Evolutionary conservation across 2,329 filamentous ascomycete species (phyloP), one percentile per base, ranked within the genome.

Genomic region (Aspergillus terreus): DNA sequence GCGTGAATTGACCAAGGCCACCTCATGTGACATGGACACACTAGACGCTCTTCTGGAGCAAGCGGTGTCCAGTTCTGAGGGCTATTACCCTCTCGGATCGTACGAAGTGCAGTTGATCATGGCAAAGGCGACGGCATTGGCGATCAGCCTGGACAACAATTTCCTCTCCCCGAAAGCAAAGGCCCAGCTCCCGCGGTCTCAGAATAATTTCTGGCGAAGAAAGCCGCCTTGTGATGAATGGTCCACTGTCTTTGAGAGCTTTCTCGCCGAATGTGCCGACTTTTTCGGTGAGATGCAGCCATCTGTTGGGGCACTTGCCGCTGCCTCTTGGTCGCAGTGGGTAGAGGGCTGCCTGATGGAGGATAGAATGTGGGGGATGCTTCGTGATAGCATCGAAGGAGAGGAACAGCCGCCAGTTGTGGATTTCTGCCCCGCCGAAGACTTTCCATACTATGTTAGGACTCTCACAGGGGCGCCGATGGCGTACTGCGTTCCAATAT

Each of bases 381-480:
- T 32, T 12, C 38, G 32, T 32, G 43, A 11, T 10, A 30, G 7
- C 10, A 11, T 30, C 1, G 27, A 30, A 19, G 43, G 43, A 30
- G 15, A 27, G 23, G 21, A 2, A 5, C 43, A 30, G 15, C 10
- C 23, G 27, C 4, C 10, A n/a, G 4, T 12, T 36, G 15, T 25
- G 7, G 15, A 40, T 7, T 38, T 47, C 32, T 47, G 33, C 14
- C 45, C 32, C 2, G 33, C 41, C 6, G 45, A 47, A 25, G 45
- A 47, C 17, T 47, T 38, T 38, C 32, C 45, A 4, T 47, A 19
- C 45, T 40, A 47, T 15, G n/a, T 47, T 7, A n/a, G 45, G 17
- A 19, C 30, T 25, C 32, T 47, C 12, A 47, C 45, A 0, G 45
- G 45, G 32, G 45, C 23, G 7, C 45, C 45, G 4, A 40, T 47